Base-by-base conservation (phyloP, 1,284 basidiomycete species). In the Gymnopus androsaceus region DNA sequence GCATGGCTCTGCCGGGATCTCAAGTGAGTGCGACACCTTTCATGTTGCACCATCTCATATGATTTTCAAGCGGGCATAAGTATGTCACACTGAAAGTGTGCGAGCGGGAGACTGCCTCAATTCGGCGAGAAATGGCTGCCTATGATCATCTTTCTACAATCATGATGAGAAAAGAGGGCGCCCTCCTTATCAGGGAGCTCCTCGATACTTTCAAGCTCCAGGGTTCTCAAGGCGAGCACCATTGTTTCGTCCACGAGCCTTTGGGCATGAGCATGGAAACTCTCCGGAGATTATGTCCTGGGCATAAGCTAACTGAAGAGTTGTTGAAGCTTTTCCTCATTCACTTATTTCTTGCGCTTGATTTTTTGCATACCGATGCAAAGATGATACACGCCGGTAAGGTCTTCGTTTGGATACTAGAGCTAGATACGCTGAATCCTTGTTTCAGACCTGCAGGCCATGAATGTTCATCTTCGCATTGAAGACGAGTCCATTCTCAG, bases 1-100 rank as follows among this genome's bases (percentile, higher is more conserved):
- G 64, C 63, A 19, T 69, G 68, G 68, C 63, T 70, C 27, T 61
- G 59, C 25, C 59, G 59, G 30, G 64, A 67, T 51, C 60, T 67
- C 15, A 15, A 37, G 65, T 69, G 47, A 42, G 45, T 17, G 6
- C n/a, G 6, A 17, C 31, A 7, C 27, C 27, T 19, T 21, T 30
- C 15, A n/a, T 61, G 57, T 11, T 28, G 12, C 19, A 25, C 34
- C 46, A n/a, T 19, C 33, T 30, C 31, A 34, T 47, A 28, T 41
- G 28, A 17, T 55, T 21, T 31, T 50, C 47, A 52, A 64, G 60
- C 23, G 54, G 57, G 14, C 51, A 62, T 41, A 36, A 54, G 33
- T 61, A 65, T 54, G 57, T 64, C 17, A 57, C 66, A 3, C 27
- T 68, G 45, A 67, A 68, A 41, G 56, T 66, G 7, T 28, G 12